A percentile compares a stretch with the other conserved stretches of the same genome.
Conservation (phyloP, 208 protist species). For the Entamoeba histolytica region DNA sequence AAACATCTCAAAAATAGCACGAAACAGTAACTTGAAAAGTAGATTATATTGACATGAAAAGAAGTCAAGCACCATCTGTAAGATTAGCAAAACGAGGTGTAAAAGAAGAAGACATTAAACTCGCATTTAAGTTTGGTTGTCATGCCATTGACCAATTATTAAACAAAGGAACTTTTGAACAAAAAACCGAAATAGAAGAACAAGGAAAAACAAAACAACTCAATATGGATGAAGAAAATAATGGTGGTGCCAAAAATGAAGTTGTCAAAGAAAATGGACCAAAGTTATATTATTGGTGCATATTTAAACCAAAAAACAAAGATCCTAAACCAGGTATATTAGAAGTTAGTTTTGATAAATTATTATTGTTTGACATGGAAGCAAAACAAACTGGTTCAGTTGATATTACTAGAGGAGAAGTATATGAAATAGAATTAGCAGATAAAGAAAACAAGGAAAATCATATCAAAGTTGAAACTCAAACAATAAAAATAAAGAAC, state of each 20-base stretch:
- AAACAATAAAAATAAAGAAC: background rate
- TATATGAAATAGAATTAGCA: background rate
- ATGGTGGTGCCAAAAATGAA: background rate
- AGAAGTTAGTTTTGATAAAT: background rate
- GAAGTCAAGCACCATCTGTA: background rate
- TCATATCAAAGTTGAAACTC: background rate
- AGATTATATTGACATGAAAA: background rate
- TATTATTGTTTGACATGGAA: background rate
- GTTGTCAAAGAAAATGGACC: background rate
- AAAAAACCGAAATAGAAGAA: background rate
- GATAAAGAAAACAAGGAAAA: background rate
- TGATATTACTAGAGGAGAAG: background rate
- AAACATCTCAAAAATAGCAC: too few relatives aligned
- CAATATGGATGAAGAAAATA: background rate
- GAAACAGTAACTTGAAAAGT: too few relatives aligned
- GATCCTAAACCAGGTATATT: background rate
- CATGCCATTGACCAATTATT: background rate
- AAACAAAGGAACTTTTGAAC: background rate
- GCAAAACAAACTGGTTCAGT: background rate
- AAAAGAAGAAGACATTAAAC: background rate
- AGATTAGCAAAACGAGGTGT: background rate
- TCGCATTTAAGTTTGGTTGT: background rate
- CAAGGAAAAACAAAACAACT: background rate
- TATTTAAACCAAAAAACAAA: background rate
- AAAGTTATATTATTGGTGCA: background rate